These are phyloP conservation scores for Ogataea trehalophila DNA, from an alignment of 805 yeast genomes.

Conservation along the genomic window DNA sequence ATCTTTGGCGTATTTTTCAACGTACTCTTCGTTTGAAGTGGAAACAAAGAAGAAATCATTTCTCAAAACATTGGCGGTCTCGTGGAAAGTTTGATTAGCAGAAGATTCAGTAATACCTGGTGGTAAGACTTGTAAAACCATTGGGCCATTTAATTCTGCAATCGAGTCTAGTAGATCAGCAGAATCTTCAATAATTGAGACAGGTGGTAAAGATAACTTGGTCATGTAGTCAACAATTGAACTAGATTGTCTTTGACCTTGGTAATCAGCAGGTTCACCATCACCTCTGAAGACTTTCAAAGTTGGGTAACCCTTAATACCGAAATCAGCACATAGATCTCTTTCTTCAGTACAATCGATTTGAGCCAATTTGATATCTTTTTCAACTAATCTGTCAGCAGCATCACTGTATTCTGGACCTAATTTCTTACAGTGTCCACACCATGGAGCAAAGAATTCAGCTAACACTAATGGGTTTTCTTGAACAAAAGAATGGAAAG, in stretches of 20 bases:
- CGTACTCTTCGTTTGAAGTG: slow-evolving; percentile 32
- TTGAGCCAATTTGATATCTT: slow-evolving; percentile 72
- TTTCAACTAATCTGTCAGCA: slow-evolving; percentile 55
- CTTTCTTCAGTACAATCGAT: slow-evolving; percentile 79
- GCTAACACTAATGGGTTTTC: slow-evolving; percentile 77
- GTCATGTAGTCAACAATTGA: slow-evolving; percentile 76
- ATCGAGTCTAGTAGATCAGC: slow-evolving; percentile 48
- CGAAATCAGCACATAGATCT: slow-evolving; percentile 62
- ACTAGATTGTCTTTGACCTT: slow-evolving; percentile 79
- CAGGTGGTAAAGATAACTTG: slow-evolving; percentile 78
- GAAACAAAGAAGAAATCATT: slow-evolving; percentile 61
- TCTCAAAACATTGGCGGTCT: slow-evolving; percentile 59
- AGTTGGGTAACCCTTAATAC: slow-evolving; percentile 80
- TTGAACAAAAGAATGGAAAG: slow-evolving; percentile 59
- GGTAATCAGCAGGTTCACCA: slow-evolving; percentile 54
- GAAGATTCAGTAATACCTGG: slow-evolving; percentile 28
- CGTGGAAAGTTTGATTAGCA: slow-evolving; percentile 53
- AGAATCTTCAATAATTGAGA: slow-evolving; percentile 42
- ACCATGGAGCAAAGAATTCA: slow-evolving; percentile 95
- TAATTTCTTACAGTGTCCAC: slow-evolving; percentile 89
- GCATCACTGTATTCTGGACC: slow-evolving; percentile 80
- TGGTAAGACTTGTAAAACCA: slow-evolving; percentile 50
- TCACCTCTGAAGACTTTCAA: slow-evolving; percentile 67
- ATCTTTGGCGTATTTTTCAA: slow-evolving; percentile 31
- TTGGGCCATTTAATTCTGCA: slow-evolving; percentile 40